Evolutionary conservation across 163 green algal species (phyloP), one percentile per base, ranked within the genome.

Genomic region (Chloromonas sp.): DNA sequence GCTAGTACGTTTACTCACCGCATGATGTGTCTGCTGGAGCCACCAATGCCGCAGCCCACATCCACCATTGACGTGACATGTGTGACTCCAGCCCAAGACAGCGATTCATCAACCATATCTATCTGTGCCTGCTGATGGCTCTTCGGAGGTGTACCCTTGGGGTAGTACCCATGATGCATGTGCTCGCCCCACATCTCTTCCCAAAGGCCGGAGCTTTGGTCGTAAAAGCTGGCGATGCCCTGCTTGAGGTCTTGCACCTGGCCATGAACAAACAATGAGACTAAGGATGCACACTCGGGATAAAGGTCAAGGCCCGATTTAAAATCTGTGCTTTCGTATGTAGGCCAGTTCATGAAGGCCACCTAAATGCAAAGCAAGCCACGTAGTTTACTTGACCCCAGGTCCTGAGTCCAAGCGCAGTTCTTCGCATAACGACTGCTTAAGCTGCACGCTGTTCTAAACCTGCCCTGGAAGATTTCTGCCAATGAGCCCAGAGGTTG

Each of bases 131-230:
- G 82, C 80, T 89, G 81, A 89, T 99, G 95, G 88, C 80, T 94
- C 87, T 95, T 96, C 0, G 84, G 82, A 0, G 89, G n/a, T 0
- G 82, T 84, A 15, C 87, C 92, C 61, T 92, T 85, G 0, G 93
- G 91, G 84, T 99, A 99, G 90, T 97, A 98, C 15, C 96, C 97
- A 85, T 99, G 97, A 90, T 99, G 97, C 95, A 99, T 98, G 92
- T 99, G 97, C 86, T 98, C 94, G 3, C 95, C 96, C 97, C 97
- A 98, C 87, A 98, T 95, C 5, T 92, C 85, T 87, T 99, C 97
- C 97, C 97, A 99, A 14, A 99, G 88, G 3, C 89, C 92, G 2
- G 89, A 95, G 2, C 90, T 96, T 82, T 97, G 93, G 78, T 99
- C 96, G 87, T 99, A 99, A 81, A 99, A 99, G 11, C 84, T 88